These are phyloP conservation scores for Avena eriantha DNA, from an alignment of 176 grass and related monocot species.

Conservation along the genomic window DNA sequence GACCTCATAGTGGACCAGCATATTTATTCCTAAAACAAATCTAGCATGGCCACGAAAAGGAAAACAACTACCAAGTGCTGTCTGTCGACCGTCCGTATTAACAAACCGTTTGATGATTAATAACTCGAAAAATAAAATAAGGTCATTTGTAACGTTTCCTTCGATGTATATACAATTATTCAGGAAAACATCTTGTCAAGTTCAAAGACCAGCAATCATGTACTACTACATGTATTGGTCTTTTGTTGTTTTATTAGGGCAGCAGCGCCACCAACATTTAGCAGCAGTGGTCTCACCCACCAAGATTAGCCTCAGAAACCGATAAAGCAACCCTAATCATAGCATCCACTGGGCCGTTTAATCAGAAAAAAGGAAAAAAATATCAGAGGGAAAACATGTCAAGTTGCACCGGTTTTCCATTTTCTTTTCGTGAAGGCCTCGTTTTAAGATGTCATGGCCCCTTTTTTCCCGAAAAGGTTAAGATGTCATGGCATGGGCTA, in stretches of 20 bases:
- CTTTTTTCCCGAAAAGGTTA: no score
- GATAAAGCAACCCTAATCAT: constrained; percentile 42
- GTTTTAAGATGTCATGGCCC: neutral
- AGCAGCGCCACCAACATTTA: constrained; percentile 15
- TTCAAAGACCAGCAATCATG: neutral
- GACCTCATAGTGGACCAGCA: neutral
- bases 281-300: constrained; percentile 11
- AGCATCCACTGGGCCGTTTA: neutral
- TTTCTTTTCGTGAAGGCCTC: no score
- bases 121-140: neutral
- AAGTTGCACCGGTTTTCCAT: neutral
- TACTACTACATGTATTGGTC: neutral
- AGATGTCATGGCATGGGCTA: no score
- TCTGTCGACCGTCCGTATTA: neutral
- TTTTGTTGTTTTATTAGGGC: constrained; percentile 28
- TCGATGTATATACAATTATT: neutral
- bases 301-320: constrained; percentile 13
- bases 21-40: neutral
- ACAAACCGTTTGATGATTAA: neutral
- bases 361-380: constrained; percentile 4
- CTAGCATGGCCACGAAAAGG: neutral
- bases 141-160: neutral
- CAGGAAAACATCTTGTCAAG: constrained; percentile 8
- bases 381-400: neutral
- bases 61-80: neutral